Evolutionary conservation across 2,329 filamentous ascomycete species (phyloP).

Genomic region (Hymenotorrendiella dingleyae): DNA sequence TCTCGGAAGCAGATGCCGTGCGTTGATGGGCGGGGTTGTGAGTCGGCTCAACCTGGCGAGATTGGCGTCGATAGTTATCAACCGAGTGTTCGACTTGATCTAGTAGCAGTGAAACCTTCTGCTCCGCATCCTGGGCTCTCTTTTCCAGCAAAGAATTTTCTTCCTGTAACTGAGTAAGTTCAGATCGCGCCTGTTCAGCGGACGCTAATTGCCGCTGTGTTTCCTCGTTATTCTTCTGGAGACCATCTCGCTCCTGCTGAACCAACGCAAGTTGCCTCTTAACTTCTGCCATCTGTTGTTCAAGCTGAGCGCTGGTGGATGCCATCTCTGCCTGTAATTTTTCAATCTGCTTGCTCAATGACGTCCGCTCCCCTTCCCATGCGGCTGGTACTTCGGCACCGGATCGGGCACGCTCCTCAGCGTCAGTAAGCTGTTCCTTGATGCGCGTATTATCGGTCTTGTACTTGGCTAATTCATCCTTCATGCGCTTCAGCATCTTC

Average conservation of each 20-base stretch:
- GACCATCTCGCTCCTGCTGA: slow-evolving; percentile 62
- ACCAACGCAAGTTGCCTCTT: slow-evolving; percentile 62
- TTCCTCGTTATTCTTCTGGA: slow-evolving; percentile 50
- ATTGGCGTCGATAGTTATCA: slow-evolving; percentile 84
- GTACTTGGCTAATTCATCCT: slow-evolving; percentile 90
- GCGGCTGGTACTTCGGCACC: slow-evolving; percentile 44
- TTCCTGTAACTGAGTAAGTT: slow-evolving; percentile 74
- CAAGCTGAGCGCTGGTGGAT: slow-evolving; percentile 59
- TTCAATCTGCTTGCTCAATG: slow-evolving; percentile 63
- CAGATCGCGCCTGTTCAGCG: slow-evolving; percentile 51
- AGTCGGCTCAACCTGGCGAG: slow-evolving; percentile 49
- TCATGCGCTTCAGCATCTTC: slow-evolving; percentile 98
- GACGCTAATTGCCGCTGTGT: slow-evolving; percentile 46
- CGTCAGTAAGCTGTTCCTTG: slow-evolving; percentile 70
- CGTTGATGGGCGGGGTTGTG: slow-evolving; percentile 36
- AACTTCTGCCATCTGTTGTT: slow-evolving; percentile 63
- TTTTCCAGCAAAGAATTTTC: slow-evolving; percentile 79
- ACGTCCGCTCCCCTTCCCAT: slow-evolving; percentile 70
- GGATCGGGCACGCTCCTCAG: slow-evolving; percentile 48
- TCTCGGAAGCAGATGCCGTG: slow-evolving; percentile 40
- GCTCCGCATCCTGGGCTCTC: slow-evolving; percentile 82
- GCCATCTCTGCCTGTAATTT: slow-evolving; percentile 64
- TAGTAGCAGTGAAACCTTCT: slow-evolving; percentile 85
- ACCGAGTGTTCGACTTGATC: slow-evolving; percentile 94
- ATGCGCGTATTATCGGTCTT: slow-evolving; percentile 80